Percentiles rank a stretch among this genome's conserved stretches.
Conservation (phyloP, 306 rosid genomes). For the Dryas drummondii region DNA sequence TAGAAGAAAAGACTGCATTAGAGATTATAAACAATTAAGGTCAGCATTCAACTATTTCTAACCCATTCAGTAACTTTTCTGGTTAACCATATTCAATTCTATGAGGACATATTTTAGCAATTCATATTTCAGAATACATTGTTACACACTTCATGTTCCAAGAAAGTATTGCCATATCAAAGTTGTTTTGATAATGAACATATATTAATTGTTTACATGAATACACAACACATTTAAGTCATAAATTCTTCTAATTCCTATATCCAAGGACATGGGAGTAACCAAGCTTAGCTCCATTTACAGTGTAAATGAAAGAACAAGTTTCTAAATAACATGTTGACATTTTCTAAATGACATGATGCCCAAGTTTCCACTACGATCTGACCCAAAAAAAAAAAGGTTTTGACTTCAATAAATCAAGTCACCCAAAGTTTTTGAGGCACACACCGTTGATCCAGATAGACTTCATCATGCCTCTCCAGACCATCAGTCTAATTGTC, state of each 20-base stretch:
- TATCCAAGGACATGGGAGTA: not conserved
- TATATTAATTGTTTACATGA: not conserved
- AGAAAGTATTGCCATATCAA: not conserved
- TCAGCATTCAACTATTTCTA: not conserved
- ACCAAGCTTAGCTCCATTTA: not conserved
- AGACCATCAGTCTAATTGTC: too few relatives aligned
- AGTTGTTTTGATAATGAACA: not conserved
- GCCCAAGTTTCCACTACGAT: too few relatives aligned
- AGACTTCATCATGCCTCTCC: too few relatives aligned
- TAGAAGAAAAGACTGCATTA: slow-evolving; percentile 21
- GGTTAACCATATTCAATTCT: not conserved
- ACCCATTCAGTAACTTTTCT: not conserved
- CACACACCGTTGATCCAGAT: too few relatives aligned
- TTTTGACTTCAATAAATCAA: too few relatives aligned
- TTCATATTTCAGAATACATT: not conserved
- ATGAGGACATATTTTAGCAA: not conserved
- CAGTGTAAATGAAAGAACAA: not conserved
- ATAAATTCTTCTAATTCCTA: not conserved
- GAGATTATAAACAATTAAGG: slow-evolving; percentile 4
- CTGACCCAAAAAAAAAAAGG: too few relatives aligned
- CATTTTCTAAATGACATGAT: not conserved
- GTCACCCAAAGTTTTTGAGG: too few relatives aligned
- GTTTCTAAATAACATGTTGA: not conserved
- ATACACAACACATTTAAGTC: not conserved
- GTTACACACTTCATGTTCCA: not conserved